Conservation (phyloP, 345 rosid species). For the Citrus trifoliata region DNA sequence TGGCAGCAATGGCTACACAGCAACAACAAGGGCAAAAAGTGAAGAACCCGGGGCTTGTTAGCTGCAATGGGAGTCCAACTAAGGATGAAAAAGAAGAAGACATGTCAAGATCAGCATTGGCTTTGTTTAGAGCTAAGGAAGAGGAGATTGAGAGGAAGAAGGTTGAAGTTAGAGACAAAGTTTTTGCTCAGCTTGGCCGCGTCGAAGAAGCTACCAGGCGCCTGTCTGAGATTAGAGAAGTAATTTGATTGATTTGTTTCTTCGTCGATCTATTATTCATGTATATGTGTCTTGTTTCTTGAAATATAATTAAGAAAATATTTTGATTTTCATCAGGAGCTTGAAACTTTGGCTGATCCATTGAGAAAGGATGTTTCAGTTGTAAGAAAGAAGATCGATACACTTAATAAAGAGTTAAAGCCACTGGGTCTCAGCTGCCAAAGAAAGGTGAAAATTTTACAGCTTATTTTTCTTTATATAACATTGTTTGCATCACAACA, state of each 20-base stretch:
- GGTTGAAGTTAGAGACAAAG: constrained; percentile 68
- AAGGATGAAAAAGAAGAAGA: constrained; percentile 73
- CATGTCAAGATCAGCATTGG: constrained; percentile 66
- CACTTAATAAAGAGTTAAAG: constrained; percentile 45
- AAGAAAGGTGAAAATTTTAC: constrained; percentile 42
- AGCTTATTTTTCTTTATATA: not conserved
- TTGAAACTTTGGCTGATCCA: constrained; percentile 70
- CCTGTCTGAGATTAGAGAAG: constrained; percentile 81
- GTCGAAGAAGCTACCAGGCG: constrained; percentile 72
- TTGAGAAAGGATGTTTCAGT: constrained; percentile 54
- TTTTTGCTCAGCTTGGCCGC: constrained; percentile 65
- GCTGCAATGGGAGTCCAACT: constrained; percentile 37
- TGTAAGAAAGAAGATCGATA: constrained; percentile 55
- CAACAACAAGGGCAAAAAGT: constrained; percentile 47
- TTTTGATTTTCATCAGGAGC: constrained; percentile 40
- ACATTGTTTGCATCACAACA: not conserved
- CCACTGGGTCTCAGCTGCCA: constrained; percentile 57
- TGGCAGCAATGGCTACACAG: constrained; percentile 43
- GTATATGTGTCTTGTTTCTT: not conserved
- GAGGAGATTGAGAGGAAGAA: constrained; percentile 92
- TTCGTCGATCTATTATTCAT: no score
- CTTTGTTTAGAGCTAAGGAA: constrained; percentile 70
- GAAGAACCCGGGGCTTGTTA: constrained; percentile 44
- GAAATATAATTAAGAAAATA: not conserved
- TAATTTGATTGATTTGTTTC: constrained; percentile 26